A percentile compares a stretch with the other conserved stretches of the same genome.
These are phyloP conservation scores for Colletotrichum higginsianum DNA, from an alignment of 2,329 filamentous ascomycete genomes.

Conservation along the genomic window DNA sequence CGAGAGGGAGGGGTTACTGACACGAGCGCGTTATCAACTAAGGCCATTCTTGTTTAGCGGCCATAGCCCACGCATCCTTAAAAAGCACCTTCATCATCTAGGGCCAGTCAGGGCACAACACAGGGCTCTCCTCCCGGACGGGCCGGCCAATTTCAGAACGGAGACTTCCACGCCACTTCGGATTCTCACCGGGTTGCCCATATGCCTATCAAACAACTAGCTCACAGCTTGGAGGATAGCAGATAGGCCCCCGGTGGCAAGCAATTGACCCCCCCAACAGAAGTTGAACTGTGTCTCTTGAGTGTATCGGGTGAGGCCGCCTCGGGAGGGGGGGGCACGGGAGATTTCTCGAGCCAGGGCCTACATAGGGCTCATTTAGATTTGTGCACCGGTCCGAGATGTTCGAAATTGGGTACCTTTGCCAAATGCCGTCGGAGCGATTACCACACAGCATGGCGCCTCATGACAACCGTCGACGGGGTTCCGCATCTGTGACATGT, in stretches of 20 bases:
- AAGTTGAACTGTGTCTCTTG: constrained; percentile 23
- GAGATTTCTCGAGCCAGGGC: constrained; percentile 10
- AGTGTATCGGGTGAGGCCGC: background rate
- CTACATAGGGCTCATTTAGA: constrained; percentile 12
- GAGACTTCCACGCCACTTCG: constrained; percentile 24
- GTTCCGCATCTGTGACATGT: constrained; percentile 11
- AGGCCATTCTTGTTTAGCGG: background rate
- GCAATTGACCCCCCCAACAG: constrained; percentile 17
- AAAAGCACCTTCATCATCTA: background rate
- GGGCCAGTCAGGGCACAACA: background rate
- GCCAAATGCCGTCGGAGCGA: constrained; percentile 7
- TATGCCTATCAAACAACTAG: constrained; percentile 26
- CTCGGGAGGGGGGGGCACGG: background rate
- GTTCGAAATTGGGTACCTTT: constrained; percentile 9
- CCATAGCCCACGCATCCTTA: background rate
- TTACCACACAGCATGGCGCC: background rate
- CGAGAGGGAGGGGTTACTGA: background rate
- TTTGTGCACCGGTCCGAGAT: constrained; percentile 16
- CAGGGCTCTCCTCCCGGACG: constrained; percentile 14
- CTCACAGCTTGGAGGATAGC: constrained; percentile 2
- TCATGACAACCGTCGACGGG: background rate
- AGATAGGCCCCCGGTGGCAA: constrained; percentile 26
- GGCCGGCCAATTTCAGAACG: background rate
- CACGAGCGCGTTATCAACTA: constrained; percentile 1
- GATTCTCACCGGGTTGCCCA: constrained; percentile 38